Conservation (phyloP, 129 eudicot genomes). For the Daucus carota region DNA sequence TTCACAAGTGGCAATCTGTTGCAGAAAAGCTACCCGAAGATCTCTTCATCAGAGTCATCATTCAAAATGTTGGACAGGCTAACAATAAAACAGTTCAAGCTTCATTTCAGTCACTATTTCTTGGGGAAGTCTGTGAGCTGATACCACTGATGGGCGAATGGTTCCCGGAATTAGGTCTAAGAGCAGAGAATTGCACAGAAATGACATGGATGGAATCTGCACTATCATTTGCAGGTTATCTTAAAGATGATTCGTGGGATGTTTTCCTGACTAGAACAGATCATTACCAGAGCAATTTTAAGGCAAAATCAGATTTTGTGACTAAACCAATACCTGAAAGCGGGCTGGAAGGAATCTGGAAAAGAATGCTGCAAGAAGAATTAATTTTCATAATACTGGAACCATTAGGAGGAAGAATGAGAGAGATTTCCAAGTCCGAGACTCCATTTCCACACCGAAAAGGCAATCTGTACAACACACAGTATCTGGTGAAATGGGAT, state of each 20-base stretch:
- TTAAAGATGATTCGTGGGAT: constrained; percentile 3
- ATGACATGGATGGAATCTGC: constrained; percentile 38
- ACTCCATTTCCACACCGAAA: constrained; percentile 34
- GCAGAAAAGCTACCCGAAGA: constrained; percentile 17
- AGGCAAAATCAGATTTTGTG: constrained; percentile 40
- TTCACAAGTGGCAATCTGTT: constrained; percentile 30
- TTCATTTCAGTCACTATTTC: constrained; percentile 20
- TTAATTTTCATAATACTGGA: constrained; percentile 2
- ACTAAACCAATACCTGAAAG: constrained; percentile 21
- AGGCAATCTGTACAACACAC: constrained; percentile 38
- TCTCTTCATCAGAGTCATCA: constrained; percentile 27
- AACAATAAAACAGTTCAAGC: constrained; percentile 19
- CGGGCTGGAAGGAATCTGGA: constrained; percentile 24
- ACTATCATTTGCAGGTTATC: constrained; percentile 13
- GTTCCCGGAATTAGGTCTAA: constrained; percentile 27
- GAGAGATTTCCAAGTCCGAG: constrained; percentile 16
- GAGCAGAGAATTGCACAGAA: constrained; percentile 24
- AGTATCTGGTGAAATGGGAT: constrained; percentile 25
- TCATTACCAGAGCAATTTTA: constrained; percentile 18
- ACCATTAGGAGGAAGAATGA: constrained; percentile 31
- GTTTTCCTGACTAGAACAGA: constrained; percentile 18
- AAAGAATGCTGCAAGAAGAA: constrained; percentile 8
- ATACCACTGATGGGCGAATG: constrained; percentile 13
- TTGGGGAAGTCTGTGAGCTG: constrained; percentile 24
- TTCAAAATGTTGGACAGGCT: constrained; percentile 4